These are phyloP conservation scores for Chrysosporium keratinophilum DNA, from an alignment of 2,329 filamentous ascomycete species.

Conservation along the genomic window DNA sequence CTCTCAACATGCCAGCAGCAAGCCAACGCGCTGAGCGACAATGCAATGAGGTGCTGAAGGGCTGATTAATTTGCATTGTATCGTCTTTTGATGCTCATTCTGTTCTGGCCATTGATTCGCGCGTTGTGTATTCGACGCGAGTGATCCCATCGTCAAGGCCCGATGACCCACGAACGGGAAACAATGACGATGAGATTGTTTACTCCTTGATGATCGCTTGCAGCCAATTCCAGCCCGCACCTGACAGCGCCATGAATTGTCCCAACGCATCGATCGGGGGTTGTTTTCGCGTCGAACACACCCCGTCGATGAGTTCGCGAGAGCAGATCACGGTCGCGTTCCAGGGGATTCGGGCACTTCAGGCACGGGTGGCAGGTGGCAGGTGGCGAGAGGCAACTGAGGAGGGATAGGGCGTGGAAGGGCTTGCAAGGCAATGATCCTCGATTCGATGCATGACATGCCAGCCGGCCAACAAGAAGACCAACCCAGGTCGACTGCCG, in stretches of 20 bases:
- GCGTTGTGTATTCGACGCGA: no score
- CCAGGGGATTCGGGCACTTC: neutral
- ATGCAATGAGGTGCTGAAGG: neutral
- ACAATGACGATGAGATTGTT: neutral
- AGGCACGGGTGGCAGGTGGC: neutral
- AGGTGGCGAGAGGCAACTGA: neutral
- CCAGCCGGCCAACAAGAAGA: conserved; percentile 1
- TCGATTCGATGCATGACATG: neutral
- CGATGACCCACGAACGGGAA: neutral
- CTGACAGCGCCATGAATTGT: neutral
- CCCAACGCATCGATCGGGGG: neutral
- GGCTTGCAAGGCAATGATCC: neutral
- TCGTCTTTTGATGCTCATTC: neutral
- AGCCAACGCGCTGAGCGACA: neutral
- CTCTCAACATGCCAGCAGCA: neutral
- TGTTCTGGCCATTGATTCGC: neutral
- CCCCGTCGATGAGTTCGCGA: neutral
- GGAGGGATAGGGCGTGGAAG: neutral
- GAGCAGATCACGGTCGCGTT: neutral
- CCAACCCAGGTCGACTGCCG: neutral
- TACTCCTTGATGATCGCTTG: neutral
- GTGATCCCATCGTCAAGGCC: neutral
- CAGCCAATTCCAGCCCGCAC: neutral
- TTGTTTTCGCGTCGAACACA: neutral
- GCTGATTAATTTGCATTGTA: neutral